Evolutionary conservation across 1,284 basidiomycete species (phyloP).

Genomic region (Xerocomus amazonicus): DNA sequence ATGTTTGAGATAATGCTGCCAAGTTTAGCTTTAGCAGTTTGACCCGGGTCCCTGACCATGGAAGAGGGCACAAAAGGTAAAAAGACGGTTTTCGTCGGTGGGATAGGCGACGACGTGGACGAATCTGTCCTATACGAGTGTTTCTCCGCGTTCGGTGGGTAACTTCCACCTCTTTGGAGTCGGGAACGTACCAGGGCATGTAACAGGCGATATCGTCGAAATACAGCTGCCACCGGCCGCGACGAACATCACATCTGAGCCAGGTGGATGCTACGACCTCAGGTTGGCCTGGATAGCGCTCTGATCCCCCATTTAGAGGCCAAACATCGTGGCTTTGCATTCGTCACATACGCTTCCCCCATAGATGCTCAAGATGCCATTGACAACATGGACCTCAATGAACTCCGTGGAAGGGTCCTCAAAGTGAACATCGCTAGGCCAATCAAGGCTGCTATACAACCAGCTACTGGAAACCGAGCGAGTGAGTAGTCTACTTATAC

Average conservation of each 20-base stretch:
- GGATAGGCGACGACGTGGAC: constrained; percentile 72
- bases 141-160: constrained; percentile 75
- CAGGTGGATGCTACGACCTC: constrained; percentile 37
- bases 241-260: constrained; percentile 53
- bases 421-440: constrained; percentile 77
- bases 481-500: constrained; percentile 45
- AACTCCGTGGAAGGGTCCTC: constrained; percentile 66
- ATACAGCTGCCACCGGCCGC: constrained; percentile 72
- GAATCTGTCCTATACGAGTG: constrained; percentile 62
- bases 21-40: constrained; percentile 9
- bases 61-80: constrained; percentile 78
- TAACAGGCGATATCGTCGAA: constrained; percentile 74
- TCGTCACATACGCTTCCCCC: constrained; percentile 72
- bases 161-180: constrained; percentile 1
- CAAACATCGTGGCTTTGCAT: constrained; percentile 81
- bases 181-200: constrained; percentile 8
- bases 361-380: constrained; percentile 82
- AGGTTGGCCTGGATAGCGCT: neutral
- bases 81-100: constrained; percentile 77
- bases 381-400: constrained; percentile 87
- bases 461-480: constrained; percentile 63
- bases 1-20: constrained; percentile 17
- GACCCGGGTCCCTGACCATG: constrained; percentile 38
- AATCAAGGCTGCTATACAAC: constrained; percentile 61
- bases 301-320: constrained; percentile 41